These are phyloP conservation scores for Coleophoma eucalyptorum DNA, from an alignment of 2,329 filamentous ascomycete species.

Conservation along the genomic window DNA sequence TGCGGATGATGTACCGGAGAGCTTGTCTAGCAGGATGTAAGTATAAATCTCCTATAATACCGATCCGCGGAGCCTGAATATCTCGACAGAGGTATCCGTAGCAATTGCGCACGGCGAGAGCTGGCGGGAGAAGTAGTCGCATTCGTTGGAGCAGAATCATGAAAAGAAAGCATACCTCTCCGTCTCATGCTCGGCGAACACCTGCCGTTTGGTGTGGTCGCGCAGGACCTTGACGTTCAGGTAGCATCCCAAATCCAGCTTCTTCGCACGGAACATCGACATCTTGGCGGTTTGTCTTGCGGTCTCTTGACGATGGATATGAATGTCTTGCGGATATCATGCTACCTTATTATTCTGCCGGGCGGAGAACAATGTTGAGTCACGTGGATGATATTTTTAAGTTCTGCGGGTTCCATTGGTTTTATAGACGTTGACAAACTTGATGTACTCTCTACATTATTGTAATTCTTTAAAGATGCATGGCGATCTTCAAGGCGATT, in stretches of 20 bases:
- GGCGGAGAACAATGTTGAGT: too few relatives aligned
- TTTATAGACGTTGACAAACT: too few relatives aligned
- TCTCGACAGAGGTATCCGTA: too few relatives aligned
- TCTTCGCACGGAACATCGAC: constrained; percentile 87
- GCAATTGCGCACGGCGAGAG: too few relatives aligned
- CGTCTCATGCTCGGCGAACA: constrained; percentile 80
- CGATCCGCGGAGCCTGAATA: too few relatives aligned
- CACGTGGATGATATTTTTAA: too few relatives aligned
- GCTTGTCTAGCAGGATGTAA: constrained; percentile 64
- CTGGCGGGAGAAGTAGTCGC: neutral
- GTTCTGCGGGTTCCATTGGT: too few relatives aligned
- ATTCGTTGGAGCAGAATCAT: neutral
- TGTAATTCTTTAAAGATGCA: too few relatives aligned
- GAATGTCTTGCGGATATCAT: too few relatives aligned
- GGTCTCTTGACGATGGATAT: neutral
- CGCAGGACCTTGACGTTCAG: constrained; percentile 84
- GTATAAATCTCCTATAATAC: neutral
- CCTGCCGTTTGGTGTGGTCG: constrained; percentile 95
- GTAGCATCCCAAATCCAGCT: constrained; percentile 83
- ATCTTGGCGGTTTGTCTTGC: constrained; percentile 42
- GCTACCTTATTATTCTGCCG: too few relatives aligned
- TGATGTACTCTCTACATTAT: too few relatives aligned
- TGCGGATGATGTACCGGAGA: constrained; percentile 87
- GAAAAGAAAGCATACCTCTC: constrained; percentile 56
- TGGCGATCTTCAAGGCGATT: too few relatives aligned